Evolutionary conservation across 2,329 filamentous ascomycete species (phyloP), one percentile per base, ranked within the genome.

Genomic region (Lecanicillium sp.): DNA sequence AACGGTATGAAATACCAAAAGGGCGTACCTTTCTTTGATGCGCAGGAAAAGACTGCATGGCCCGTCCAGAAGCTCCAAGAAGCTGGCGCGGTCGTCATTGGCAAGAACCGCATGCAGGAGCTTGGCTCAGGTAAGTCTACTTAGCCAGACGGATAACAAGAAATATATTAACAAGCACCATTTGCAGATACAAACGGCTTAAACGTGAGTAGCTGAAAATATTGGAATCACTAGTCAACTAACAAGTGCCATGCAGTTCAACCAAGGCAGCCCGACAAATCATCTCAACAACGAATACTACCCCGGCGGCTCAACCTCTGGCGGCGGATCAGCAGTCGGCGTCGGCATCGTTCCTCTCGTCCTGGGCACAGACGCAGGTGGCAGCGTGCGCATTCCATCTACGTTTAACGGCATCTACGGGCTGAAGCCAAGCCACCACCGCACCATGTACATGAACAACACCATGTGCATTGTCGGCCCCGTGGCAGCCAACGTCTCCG

Each of bases 351-450:
- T 89, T 3, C 85, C 85, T n/a, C 78, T 87, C 44, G 74, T 77
- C 2, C 66, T 89, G 18, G 86, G 84, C 28, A 81, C 80, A 5
- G 85, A 90, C 50, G 82, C 83, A 2, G 83, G 85, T 28, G 85
- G 85, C 43, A 85, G 79, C 43, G 74, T 86, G 41, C 78, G 86
- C 29, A 75, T 92, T 28, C 86, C 86, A 0, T 64, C 79, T 1
- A 71, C 73, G 22, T 90, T 84, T 63, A 92, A 85, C 56, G 85
- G 86, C 35, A 61, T 86, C 16, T 94, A 83, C 59, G 87, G 87
- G 3, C 69, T 95, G 42, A 94, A 95, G 59, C 69, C 85, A 1
- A 80, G 77, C 0, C 83, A 92, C 54, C 75, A 81, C 51, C 80
- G 87, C 28, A 73, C 84, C 5, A 73, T 73, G 31, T 67, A 62